Base-by-base conservation (phyloP, 805 yeast genomes). In the Metschnikowia matae region DNA sequence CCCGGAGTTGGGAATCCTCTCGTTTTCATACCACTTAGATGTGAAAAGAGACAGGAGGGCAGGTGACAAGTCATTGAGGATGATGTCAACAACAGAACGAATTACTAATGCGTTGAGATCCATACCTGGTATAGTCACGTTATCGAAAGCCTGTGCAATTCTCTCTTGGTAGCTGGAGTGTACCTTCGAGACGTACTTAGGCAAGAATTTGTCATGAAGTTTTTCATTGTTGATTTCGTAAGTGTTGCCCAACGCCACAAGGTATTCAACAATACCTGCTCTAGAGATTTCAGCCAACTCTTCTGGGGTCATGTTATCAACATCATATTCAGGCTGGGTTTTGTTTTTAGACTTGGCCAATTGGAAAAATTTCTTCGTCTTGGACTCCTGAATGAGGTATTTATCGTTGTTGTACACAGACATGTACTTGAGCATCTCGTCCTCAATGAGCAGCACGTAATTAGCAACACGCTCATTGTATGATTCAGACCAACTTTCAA, bases 241-340 rank as follows among this genome's bases (percentile, higher is more conserved):
- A 57, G 91, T 94, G 66, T 89, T 89, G 2, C 91, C 92, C 15
- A 88, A 75, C 0, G 96, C 96, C 14, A 87, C 79, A 47, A 87
- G 68, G 66, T 89, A 89, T 61, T 89, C 96, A 37, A 85, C 74
- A 31, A 89, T 70, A 1, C 96, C 97, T 21, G 87, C 84, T 74
- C 51, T 72, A 3, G 77, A 69, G 23, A 72, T 65, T 14, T 62
- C 59, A 6, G 66, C 66, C 23, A 68, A 57, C 54, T 73, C 68
- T 49, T 72, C 75, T 6, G 65, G 65, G 0, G 74, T 59, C 75
- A 73, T 69, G 53, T 65, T 69, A 21, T 72, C 76, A 47, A 71
- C 50, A 52, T 73, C 75, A 26, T 20, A 61, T 7, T 48, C 53
- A 6, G 60, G 55, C 18, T 50, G 48, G 2, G 48, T 50, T 46